These are phyloP conservation scores for Penicillium ochrochloron DNA, from an alignment of 495 filamentous ascomycete species.

Conservation along the genomic window DNA sequence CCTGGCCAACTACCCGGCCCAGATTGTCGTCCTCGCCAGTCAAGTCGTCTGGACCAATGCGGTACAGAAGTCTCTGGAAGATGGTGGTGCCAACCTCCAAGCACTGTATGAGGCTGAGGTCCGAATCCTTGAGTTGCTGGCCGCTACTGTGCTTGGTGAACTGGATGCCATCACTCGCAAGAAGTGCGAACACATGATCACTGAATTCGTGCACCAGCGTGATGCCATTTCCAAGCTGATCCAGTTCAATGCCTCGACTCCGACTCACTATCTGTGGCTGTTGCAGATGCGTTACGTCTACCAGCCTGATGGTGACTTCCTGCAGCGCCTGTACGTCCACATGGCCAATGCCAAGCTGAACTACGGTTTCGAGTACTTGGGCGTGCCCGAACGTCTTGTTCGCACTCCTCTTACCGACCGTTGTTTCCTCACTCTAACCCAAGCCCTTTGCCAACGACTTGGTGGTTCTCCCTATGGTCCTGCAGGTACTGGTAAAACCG, in stretches of 20 bases:
- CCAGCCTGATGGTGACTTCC: constrained; percentile 73
- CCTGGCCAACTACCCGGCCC: constrained; percentile 81
- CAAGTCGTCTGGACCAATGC: constrained; percentile 91
- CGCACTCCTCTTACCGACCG: constrained; percentile 95
- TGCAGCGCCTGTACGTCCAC: constrained; percentile 84
- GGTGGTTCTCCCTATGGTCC: constrained; percentile 98
- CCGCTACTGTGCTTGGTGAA: constrained; percentile 86
- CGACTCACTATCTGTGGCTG: constrained; percentile 88
- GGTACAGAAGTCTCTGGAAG: constrained; percentile 73
- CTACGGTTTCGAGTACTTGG: constrained; percentile 98
- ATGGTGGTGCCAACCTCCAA: constrained; percentile 68
- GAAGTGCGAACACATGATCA: constrained; percentile 98
- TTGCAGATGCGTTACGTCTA: constrained; percentile 99
- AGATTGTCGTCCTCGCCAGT: constrained; percentile 94
- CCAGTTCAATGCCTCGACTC: constrained; percentile 70
- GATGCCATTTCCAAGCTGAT: constrained; percentile 86
- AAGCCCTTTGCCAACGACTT: constrained; percentile 91
- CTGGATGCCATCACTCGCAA: constrained; percentile 84
- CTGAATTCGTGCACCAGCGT: constrained; percentile 96
- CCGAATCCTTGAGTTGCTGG: constrained; percentile 78
- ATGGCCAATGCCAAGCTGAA: constrained; percentile 96
- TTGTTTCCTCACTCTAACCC: constrained; percentile 96
- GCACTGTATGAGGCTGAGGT: constrained; percentile 75
- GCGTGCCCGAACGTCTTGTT: constrained; percentile 92
- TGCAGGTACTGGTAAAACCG: constrained; percentile 98